phyloP scores from a whole-genome alignment of 176 grass and related monocot species.

The Cymbopogon citratus region DNA sequence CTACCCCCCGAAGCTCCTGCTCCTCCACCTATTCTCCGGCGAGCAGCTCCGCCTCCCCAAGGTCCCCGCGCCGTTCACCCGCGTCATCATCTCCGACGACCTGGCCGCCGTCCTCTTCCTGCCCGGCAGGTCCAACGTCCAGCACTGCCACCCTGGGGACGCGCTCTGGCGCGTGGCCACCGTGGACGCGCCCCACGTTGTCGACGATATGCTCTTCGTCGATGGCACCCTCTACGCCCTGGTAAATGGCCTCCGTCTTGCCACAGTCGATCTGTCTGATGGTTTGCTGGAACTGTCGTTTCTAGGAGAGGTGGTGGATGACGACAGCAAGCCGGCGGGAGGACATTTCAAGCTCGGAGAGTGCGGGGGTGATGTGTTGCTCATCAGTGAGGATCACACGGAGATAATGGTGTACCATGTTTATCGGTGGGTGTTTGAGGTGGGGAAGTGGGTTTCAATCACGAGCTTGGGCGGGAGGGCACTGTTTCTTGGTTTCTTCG shows the following conservation, averaged over 20 bases:
- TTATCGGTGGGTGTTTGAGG: constrained; percentile 40
- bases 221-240: constrained; percentile 47
- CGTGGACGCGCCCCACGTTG: not conserved
- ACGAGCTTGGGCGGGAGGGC: constrained; percentile 37
- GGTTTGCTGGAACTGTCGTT: constrained; percentile 17
- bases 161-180: constrained; percentile 41
- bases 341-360: constrained; percentile 34
- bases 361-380: constrained; percentile 41
- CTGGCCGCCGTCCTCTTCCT: constrained; percentile 45
- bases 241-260: constrained; percentile 37
- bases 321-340: not conserved
- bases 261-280: constrained; percentile 30
- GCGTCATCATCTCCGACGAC: constrained; percentile 47
- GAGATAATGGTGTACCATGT: constrained; percentile 24
- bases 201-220: constrained; percentile 71
- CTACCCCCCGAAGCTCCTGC: constrained; percentile 42
- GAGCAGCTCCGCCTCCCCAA: constrained; percentile 54
- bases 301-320: constrained; percentile 24
- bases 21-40: constrained; percentile 67
- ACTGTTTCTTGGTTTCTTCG: constrained; percentile 46
- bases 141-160: constrained; percentile 45
- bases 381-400: constrained; percentile 35
- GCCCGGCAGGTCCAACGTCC: not conserved
- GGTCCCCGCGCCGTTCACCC: constrained; percentile 31
- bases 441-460: constrained; percentile 38